Evolutionary conservation across 352 stramenopile genomes (phyloP).

Genomic region (Peronospora farinosa): DNA sequence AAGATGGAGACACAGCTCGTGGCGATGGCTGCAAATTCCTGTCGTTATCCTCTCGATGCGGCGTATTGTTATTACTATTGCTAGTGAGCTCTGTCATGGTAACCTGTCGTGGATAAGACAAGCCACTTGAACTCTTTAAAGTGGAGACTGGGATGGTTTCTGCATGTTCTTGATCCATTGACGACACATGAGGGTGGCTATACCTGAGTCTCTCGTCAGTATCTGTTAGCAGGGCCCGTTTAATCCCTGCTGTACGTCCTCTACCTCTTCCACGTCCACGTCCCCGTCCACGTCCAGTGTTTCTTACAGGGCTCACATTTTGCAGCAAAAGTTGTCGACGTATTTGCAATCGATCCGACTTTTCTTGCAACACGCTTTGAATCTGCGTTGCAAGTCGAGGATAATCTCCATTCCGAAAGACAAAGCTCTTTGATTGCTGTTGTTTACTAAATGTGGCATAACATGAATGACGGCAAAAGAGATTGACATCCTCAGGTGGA

Average conservation of each 20-base stretch:
- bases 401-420: slow-evolving; percentile 35
- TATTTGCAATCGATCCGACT: slow-evolving; percentile 26
- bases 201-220: slow-evolving; percentile 11
- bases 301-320: slow-evolving; percentile 1
- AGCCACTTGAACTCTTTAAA: slow-evolving; percentile 7
- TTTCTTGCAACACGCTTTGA: slow-evolving; percentile 34
- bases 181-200: slow-evolving; percentile 14
- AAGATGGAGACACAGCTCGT: slow-evolving; percentile 17
- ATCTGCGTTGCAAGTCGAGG: slow-evolving; percentile 41
- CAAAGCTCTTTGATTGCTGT: slow-evolving; percentile 10
- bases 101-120: slow-evolving; percentile 11
- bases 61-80: slow-evolving; percentile 23
- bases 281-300: slow-evolving; percentile 10
- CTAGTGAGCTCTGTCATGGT: slow-evolving; percentile 12
- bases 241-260: slow-evolving; percentile 18
- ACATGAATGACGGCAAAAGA: slow-evolving; percentile 64
- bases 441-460: slow-evolving; percentile 46
- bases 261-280: slow-evolving; percentile 22
- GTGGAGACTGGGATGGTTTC: slow-evolving; percentile 6
- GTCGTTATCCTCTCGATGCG: slow-evolving; percentile 11
- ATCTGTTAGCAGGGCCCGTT: slow-evolving; percentile 22
- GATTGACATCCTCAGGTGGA: slow-evolving; percentile 52
- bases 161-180: slow-evolving; percentile 9
- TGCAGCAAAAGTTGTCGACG: slow-evolving; percentile 23
- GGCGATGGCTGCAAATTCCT: slow-evolving; percentile 16